These are phyloP conservation scores for Apiospora marii DNA, from an alignment of 2,329 filamentous ascomycete genomes.

Conservation along the genomic window DNA sequence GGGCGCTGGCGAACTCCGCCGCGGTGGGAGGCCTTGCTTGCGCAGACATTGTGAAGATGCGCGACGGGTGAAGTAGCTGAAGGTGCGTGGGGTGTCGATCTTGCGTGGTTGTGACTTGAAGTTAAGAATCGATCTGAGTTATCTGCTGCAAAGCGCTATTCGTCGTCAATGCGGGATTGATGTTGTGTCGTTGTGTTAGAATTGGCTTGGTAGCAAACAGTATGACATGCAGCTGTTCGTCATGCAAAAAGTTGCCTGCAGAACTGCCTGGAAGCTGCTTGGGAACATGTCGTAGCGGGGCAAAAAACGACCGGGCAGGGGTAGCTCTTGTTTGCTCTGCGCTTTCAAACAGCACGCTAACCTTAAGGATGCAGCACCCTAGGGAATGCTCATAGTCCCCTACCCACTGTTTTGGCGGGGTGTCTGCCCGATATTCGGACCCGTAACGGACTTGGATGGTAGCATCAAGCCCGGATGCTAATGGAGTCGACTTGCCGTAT, in stretches of 20 bases:
- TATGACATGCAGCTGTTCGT: not conserved
- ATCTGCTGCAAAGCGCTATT: not conserved
- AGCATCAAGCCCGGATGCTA: not conserved
- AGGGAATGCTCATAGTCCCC: not conserved
- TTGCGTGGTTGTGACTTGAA: not conserved
- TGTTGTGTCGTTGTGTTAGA: not conserved
- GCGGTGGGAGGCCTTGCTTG: slow-evolving; percentile 68
- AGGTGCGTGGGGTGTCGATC: not conserved
- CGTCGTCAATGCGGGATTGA: not conserved
- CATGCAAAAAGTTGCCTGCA: slow-evolving; percentile 3
- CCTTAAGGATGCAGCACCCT: not conserved
- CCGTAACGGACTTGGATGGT: not conserved
- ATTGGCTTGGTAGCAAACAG: not conserved
- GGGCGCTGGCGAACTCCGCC: slow-evolving; percentile 70
- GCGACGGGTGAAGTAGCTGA: not conserved
- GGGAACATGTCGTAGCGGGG: not conserved
- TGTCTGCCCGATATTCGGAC: slow-evolving; percentile 6
- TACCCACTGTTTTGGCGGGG: not conserved
- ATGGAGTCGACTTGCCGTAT: not conserved
- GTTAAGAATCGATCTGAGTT: not conserved
- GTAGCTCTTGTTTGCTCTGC: not conserved
- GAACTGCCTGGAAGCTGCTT: slow-evolving; percentile 3
- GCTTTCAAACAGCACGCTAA: not conserved
- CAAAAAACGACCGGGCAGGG: not conserved
- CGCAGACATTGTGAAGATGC: slow-evolving; percentile 61